Conservation (phyloP, 148 eudicot genomes). For the Diospyros kaki region DNA sequence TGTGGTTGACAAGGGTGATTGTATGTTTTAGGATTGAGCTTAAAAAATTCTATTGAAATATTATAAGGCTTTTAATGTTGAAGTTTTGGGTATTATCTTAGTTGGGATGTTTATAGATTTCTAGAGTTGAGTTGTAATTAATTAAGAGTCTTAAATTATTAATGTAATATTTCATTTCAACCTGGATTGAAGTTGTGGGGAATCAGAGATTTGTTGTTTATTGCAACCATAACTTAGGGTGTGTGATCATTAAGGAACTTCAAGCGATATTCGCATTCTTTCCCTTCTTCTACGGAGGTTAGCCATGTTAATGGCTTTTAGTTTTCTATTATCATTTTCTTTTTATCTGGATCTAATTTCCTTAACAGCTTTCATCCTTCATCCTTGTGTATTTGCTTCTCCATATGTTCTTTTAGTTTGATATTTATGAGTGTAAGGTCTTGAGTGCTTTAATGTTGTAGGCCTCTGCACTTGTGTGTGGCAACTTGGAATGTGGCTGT, state of each 20-base stretch:
- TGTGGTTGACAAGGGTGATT: background rate
- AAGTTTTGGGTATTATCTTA: background rate
- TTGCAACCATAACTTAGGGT: background rate
- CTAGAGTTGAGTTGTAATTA: background rate
- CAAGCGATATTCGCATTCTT: conserved; percentile 1
- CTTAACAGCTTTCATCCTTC: background rate
- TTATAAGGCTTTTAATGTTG: background rate
- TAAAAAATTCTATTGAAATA: background rate
- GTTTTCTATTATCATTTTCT: background rate
- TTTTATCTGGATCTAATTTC: background rate
- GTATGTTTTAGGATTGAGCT: background rate
- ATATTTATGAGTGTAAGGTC: conserved; percentile 3
- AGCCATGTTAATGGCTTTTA: background rate
- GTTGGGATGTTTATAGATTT: background rate
- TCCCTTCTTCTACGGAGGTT: background rate
- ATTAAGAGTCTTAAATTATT: no score
- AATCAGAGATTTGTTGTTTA: background rate
- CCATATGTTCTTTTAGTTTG: background rate
- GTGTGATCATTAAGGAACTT: background rate
- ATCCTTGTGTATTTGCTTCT: background rate
- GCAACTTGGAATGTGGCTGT: conserved; percentile 86
- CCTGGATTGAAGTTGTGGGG: background rate
- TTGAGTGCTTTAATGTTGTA: conserved; percentile 31
- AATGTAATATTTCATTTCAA: background rate
- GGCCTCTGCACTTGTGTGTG: conserved; percentile 89